phyloP scores from a whole-genome alignment of 192 early-diverging fungal genomes.

The Entrophospora sp. region DNA sequence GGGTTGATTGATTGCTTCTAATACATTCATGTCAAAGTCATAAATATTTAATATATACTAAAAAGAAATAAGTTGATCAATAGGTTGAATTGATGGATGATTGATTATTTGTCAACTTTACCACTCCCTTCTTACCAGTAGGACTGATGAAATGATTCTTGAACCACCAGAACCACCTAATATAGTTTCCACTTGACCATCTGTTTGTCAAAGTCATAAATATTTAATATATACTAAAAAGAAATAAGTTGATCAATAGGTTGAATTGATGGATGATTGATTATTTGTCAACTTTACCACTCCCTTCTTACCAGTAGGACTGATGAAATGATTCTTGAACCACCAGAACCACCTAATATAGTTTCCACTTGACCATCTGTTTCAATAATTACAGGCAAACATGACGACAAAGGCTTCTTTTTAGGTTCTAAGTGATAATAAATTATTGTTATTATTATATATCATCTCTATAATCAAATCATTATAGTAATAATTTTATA shows the following conservation, averaged over 20 bases:
- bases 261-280: too few species aligned
- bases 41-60: constrained; percentile 69
- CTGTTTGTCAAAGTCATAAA: constrained; percentile 57
- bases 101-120: too few species aligned
- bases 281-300: too few species aligned
- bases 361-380: constrained; percentile 56
- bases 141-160: constrained; percentile 67
- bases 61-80: too few species aligned
- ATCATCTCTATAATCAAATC: constrained; percentile 7
- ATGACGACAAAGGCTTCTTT: constrained; percentile 77
- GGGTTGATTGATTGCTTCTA: constrained; percentile 60
- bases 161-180: constrained; percentile 85
- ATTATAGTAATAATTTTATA: neutral
- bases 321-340: constrained; percentile 72
- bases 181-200: constrained; percentile 62
- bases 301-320: constrained; percentile 40
- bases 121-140: constrained; percentile 31
- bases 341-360: constrained; percentile 82
- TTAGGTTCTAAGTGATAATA: constrained; percentile 45
- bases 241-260: too few species aligned
- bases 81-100: too few species aligned
- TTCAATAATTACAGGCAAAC: constrained; percentile 58
- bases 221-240: constrained; percentile 59
- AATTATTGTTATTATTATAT: neutral
- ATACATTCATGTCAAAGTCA: constrained; percentile 58